Base-by-base conservation (phyloP, 2,329 filamentous ascomycete genomes). In the Phaeosphaeriaceae sp. region DNA sequence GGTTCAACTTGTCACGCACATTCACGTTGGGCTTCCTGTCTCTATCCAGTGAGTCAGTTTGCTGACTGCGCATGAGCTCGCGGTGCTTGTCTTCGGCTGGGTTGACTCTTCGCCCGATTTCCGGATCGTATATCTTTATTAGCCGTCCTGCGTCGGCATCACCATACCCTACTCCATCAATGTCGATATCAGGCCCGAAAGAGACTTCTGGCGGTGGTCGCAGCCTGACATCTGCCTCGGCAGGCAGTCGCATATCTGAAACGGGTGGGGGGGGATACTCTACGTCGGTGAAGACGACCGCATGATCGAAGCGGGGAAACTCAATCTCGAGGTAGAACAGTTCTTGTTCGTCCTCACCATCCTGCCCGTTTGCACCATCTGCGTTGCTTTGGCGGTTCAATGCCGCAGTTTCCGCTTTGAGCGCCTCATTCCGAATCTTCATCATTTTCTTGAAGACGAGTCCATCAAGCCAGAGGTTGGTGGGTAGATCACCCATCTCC, bases 21-120 rank as follows among this genome's bases (percentile, higher is more conserved):
- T 96, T 96, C 23, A 94, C 90, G 63, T 99, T 97, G 0, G 94
- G 94, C 69, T 96, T 97, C 54, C 97, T 79, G 70, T 99, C 94
- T 60, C 94, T 89, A 73, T 99, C 95, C 57, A 97, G 79, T 38
- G 94, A 90, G n/a, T 92, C 91, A 59, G 95, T 96, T 23, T 95
- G 86, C 61, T 94, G 90, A 70, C 92, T 96, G 71, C 94, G 87
- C 60, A 97, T 92, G 18, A 99, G 81, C 54, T 92, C 84, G 56
- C 94, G 85, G 73, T 99, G 94, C 72, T 99, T 99, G 67, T 88
- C 90, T 74, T 99, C 94, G 9, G 92, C 92, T 1, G 93, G 94
- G 67, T 99, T 99, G 60, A 96, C 92, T 49, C 84, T 85, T 30
- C 91, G 87, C 0, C 91, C 92, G 39, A 94, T 87, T 72, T 99